phyloP scores from a whole-genome alignment of 2,329 filamentous ascomycete species.

The Exophiala spinifera region DNA sequence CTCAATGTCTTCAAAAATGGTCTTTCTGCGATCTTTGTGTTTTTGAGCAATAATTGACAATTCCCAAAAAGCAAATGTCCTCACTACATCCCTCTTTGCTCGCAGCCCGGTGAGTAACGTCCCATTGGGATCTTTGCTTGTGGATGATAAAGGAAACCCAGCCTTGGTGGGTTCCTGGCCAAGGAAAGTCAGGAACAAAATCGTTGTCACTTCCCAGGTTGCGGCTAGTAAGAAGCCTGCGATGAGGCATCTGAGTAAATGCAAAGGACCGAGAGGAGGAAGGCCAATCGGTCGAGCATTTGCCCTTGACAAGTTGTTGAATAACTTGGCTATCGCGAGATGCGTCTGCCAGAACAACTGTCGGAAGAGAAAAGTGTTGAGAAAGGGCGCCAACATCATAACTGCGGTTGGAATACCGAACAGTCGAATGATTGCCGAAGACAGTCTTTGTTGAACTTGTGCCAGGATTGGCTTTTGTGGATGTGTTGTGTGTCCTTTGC shows the following conservation, averaged over 20 bases:
- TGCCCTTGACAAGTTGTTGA: slow-evolving; percentile 73
- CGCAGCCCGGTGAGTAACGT: slow-evolving; percentile 81
- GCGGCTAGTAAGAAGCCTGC: slow-evolving; percentile 66
- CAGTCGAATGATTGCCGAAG: slow-evolving; percentile 34
- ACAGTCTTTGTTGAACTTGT: slow-evolving; percentile 39
- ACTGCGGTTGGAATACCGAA: slow-evolving; percentile 38
- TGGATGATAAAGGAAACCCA: slow-evolving; percentile 74
- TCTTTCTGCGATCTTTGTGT: slow-evolving; percentile 71
- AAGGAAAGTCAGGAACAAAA: slow-evolving; percentile 76
- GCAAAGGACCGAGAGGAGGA: slow-evolving; percentile 48
- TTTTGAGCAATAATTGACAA: slow-evolving; percentile 73
- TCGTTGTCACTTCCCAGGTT: slow-evolving; percentile 74
- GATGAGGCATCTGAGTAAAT: slow-evolving; percentile 52
- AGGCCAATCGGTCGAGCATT: slow-evolving; percentile 56
- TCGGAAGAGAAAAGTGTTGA: slow-evolving; percentile 65
- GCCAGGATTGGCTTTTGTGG: slow-evolving; percentile 36
- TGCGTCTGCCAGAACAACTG: slow-evolving; percentile 65
- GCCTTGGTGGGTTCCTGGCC: slow-evolving; percentile 79
- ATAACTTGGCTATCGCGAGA: slow-evolving; percentile 65
- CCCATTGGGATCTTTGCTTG: slow-evolving; percentile 87
- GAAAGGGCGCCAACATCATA: slow-evolving; percentile 48
- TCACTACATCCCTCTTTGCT: slow-evolving; percentile 74
- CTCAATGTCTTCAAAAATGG: slow-evolving; percentile 84
- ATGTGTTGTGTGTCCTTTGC: slow-evolving; percentile 38
- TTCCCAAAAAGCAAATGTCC: slow-evolving; percentile 89